Conservation (phyloP, 352 stramenopile genomes). For the Aphanomyces astaci region DNA sequence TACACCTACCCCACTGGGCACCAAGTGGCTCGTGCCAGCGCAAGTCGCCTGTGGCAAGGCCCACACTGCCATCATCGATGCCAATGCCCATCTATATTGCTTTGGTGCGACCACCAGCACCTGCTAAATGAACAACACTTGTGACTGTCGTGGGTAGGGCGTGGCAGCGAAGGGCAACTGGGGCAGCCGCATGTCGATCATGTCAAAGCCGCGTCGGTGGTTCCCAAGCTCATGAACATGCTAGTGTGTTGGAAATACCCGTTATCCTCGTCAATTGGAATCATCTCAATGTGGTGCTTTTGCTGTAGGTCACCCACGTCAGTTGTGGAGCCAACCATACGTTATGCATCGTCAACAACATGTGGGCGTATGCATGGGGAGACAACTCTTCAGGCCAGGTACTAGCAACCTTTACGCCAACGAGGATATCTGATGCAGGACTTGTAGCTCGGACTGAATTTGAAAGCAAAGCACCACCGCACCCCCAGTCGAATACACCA, state of each 20-base stretch:
- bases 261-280: too few species aligned
- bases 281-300: too few species aligned
- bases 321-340: constrained; percentile 57
- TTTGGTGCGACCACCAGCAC: constrained; percentile 41
- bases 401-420: too few species aligned
- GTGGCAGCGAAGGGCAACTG: constrained; percentile 36
- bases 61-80: constrained; percentile 62
- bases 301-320: constrained; percentile 45
- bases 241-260: too few species aligned
- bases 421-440: too few species aligned
- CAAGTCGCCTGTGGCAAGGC: constrained; percentile 56
- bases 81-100: constrained; percentile 69
- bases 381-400: constrained; percentile 59
- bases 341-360: constrained; percentile 47
- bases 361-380: constrained; percentile 52
- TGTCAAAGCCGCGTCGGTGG: constrained; percentile 45
- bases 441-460: constrained; percentile 13
- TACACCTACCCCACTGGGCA: constrained; percentile 42
- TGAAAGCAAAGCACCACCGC: constrained; percentile 19
- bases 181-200: constrained; percentile 50
- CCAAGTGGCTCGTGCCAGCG: constrained; percentile 60
- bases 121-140: too few species aligned
- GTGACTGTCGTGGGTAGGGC: constrained; percentile 9
- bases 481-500: constrained; percentile 47
- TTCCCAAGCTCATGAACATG: constrained; percentile 30